Base-by-base conservation (phyloP, 2,329 filamentous ascomycete genomes). In the Fusarium xyrophilum region DNA sequence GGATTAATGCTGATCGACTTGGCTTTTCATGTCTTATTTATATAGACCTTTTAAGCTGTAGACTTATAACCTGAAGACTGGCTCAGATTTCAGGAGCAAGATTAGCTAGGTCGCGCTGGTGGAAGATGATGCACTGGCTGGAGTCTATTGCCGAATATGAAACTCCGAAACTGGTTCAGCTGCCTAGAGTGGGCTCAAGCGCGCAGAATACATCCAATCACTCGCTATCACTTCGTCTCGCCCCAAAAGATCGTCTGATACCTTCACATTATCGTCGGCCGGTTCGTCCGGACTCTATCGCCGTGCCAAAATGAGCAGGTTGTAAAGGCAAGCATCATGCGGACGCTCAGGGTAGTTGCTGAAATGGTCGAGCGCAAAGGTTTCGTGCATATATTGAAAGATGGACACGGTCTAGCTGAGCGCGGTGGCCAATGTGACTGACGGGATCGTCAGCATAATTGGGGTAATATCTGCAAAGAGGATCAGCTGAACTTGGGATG, bases 91-190 rank as follows among this genome's bases (percentile, higher is more conserved):
- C 5, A 2, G 43, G 43, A 30, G 10, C 1, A 5, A 30, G 9
- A 12, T 11, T 12, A 46, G 2, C 0, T 17, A 8, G 7, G 5
- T 46, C 9, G 13, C 5, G 5, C 0, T 17, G 3, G 7, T 0
- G 11, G 19, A 2, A 12, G 19, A 30, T 30, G 2, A 13, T 30
- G 19, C 10, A 10, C 10, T 46, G 21, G 43, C 27, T 17, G 2
- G 10, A 21, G n/a, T 46, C 43, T 30, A 13, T 21, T 21, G 43
- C 27, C 43, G n/a, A 46, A 46, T 30, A 46, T 30, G n/a, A 30
- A 46, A 21, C n/a, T 46, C 43, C 43, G 27, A 30, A 9, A 19
- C 43, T 46, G 43, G 43, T 3, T 21, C 27, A 30, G 27, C 10
- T 21, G 27, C 27, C 43, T 9, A 9, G 10, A 30, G 27, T 46